These are phyloP conservation scores for Pycnococcus provasolii DNA, from an alignment of 139 green algal genomes.

Conservation along the genomic window DNA sequence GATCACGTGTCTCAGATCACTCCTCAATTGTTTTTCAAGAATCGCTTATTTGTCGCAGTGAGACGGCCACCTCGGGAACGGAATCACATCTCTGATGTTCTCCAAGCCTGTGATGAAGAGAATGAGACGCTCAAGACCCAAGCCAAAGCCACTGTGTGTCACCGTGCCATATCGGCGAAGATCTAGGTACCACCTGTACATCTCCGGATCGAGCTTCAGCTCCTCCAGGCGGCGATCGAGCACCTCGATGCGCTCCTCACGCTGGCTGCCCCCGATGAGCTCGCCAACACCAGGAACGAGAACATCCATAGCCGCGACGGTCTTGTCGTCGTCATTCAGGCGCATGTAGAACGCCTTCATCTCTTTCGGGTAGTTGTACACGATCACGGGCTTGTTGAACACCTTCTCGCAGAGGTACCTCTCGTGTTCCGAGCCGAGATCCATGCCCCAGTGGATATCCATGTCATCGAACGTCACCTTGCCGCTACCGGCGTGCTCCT, in stretches of 20 bases:
- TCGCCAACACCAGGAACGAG: slow-evolving; percentile 83
- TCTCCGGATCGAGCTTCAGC: slow-evolving; percentile 32
- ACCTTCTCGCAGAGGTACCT: slow-evolving; percentile 67
- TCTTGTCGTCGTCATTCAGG: slow-evolving; percentile 90
- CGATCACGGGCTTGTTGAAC: slow-evolving; percentile 86
- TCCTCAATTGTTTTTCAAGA: too few species aligned
- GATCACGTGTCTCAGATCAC: too few species aligned
- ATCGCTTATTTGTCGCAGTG: background rate
- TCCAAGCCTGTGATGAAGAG: slow-evolving; percentile 53
- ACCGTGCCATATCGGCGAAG: slow-evolving; percentile 57
- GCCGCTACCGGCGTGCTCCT: slow-evolving; percentile 53
- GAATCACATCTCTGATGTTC: slow-evolving; percentile 70
- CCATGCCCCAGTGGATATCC: slow-evolving; percentile 62
- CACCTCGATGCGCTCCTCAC: slow-evolving; percentile 60
- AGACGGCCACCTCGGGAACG: slow-evolving; percentile 51
- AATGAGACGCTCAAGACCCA: slow-evolving; percentile 61
- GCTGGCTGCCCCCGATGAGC: slow-evolving; percentile 57
- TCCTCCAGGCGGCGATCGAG: slow-evolving; percentile 35
- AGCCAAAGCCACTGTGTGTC: slow-evolving; percentile 58
- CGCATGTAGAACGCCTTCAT: slow-evolving; percentile 99
- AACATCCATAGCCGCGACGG: slow-evolving; percentile 96
- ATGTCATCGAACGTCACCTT: slow-evolving; percentile 85
- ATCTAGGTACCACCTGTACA: slow-evolving; percentile 62
- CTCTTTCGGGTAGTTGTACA: slow-evolving; percentile 94
- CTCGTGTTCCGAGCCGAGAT: slow-evolving; percentile 88